Evolutionary conservation across 305 asterid species (phyloP).

Genomic region (Stenogyne calaminthoides): DNA sequence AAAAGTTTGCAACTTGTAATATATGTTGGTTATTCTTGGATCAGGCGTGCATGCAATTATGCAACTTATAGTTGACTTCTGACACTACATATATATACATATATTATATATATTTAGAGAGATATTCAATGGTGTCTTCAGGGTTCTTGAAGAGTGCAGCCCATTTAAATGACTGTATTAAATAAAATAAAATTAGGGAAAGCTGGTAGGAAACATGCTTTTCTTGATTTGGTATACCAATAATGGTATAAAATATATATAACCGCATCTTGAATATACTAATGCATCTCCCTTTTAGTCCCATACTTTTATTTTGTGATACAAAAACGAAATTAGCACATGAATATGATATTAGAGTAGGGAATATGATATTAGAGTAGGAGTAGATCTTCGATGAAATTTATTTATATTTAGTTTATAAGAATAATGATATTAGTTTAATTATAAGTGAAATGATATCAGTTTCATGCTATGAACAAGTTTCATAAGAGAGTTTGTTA

Average conservation of each 20-base stretch:
- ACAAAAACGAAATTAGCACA: no score
- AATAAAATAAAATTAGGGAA: not conserved
- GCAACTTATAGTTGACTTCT: conserved; percentile 33
- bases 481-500: no score
- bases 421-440: no score
- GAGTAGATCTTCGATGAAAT: no score
- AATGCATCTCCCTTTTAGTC: not conserved
- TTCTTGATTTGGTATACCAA: conserved; percentile 29
- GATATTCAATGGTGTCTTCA: conserved; percentile 23
- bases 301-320: not conserved
- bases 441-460: no score
- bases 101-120: not conserved
- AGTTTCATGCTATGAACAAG: no score
- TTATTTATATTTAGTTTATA: no score
- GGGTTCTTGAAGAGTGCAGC: conserved; percentile 29
- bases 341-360: no score
- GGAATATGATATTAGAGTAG: no score
- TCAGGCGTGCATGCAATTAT: conserved; percentile 34
- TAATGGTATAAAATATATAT: conserved; percentile 8
- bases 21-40: conserved; percentile 8
- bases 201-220: conserved; percentile 23
- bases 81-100: not conserved
- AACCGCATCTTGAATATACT: not conserved
- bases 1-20: conserved; percentile 24
- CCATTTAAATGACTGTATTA: not conserved